Evolutionary conservation across 2,329 filamentous ascomycete genomes (phyloP), one percentile per base, ranked within the genome.

Genomic region (Sporothrix brasiliensis): DNA sequence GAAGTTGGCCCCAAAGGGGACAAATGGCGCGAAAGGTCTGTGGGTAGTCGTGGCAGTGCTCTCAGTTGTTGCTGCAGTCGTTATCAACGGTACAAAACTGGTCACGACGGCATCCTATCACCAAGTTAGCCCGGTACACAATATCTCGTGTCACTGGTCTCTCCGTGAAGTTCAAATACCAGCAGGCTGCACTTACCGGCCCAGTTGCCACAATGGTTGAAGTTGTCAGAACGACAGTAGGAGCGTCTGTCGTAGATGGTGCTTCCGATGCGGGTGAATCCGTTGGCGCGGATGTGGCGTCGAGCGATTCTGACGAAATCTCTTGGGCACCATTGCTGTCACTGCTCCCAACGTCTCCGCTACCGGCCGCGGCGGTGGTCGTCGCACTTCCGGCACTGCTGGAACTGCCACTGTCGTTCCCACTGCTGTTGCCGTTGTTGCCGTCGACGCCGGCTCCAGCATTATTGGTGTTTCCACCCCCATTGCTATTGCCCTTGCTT

Each of bases 101-200:
- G 70, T 71, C 21, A 67, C 70, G 27, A 67, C 11, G 14, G 67
- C 53, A 16, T 71, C 68, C 70, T 71, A 27, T 10, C 13, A n/a
- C 9, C 16, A 7, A 3, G 54, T 58, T 41, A 58, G 54, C 30
- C n/a, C 5, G 4, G 16, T 11, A 11, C 2, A n/a, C 19, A 30
- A 14, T 30, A 6, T 21, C 30, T 58, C 19, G 3, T 34, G 34
- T 34, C 34, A 6, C 34, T 39, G 13, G 21, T 2, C 39, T 39
- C 9, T 49, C 3, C 10, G 21, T 58, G 11, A 4, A 16, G 13
- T 14, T 11, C 13, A 4, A 10, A 14, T 24, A 13, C 21, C 39
- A 47, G 6, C 2, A 27, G 11, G 13, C 24, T 39, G 21, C 14
- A 65, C 67, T 34, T 61, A 70, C 68, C n/a, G 58, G 34, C 7